Evolutionary conservation across 2,329 filamentous ascomycete species (phyloP), one percentile per base, ranked within the genome.

Genomic region (Pestalotiopsis sp.): DNA sequence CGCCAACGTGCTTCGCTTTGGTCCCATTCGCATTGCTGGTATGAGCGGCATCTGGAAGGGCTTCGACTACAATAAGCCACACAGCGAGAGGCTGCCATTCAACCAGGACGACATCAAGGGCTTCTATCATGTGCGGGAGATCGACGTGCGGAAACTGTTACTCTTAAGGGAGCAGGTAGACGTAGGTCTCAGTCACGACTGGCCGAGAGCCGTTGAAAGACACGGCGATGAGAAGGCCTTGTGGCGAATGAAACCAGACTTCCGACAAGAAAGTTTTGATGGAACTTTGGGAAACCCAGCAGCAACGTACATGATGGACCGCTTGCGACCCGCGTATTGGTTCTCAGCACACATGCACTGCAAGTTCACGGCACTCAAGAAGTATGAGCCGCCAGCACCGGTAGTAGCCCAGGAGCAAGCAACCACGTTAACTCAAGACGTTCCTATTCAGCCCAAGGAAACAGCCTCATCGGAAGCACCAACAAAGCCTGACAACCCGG

Each of bases 11-110:
- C 79, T 99, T 56, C 91, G 92, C 20, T 84, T 97, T 39, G 95
- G 95, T 0, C 92, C 93, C 1, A 82, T 99, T 63, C 90, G 96
- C 25, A 97, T 99, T 70, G 93, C 94, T 45, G 95, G 92, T 4
- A 84, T 98, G 78, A 96, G 93, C 66, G 96, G 96, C 5, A 99
- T 99, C 72, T 99, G 93, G 93, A 98, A 98, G 79, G 92, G 91
- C 2, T 92, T 91, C 75, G 92, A 98, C 80, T 99, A 97, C 81
- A 88, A 89, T 70, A 95, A 92, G 78, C 85, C 91, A 11, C 95
- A 98, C 77, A 87, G 89, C 72, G 96, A 99, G 82, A 88, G 95
- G 17, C 83, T 99, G 4, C 96, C 96, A 0, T 98, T 97, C 79
- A 92, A 88, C 74, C 78, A 84, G 23, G 89, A 91, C 71, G 94